Evolutionary conservation across 2,329 filamentous ascomycete genomes (phyloP), one percentile per base, ranked within the genome.

Genomic region (Ophiosphaerella korrae): DNA sequence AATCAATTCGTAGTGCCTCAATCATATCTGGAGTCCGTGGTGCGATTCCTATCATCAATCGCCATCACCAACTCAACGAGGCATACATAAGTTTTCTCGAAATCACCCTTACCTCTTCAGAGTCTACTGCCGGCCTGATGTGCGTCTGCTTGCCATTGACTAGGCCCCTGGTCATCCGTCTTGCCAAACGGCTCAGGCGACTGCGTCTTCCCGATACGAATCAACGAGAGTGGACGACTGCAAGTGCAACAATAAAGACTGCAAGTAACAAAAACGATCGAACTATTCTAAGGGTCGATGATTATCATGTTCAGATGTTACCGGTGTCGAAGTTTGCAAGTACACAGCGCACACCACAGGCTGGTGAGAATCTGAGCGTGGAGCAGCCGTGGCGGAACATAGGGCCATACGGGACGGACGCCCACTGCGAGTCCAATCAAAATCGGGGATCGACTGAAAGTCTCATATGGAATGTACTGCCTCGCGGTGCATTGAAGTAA

Each of bases 41-140:
- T 29, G 43, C 37, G 16, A 53, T 58, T 9, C 53, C 45, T 21
- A 50, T 55, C 37, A 39, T 40, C 12, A 48, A 53, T 39, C 45
- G 46, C 12, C 13, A 26, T n/a, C 16, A 50, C 21, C 32, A 41
- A 8, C 38, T 53, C 13, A 57, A 51, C 26, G 42, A 42, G 33
- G 53, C 47, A n/a, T 51, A 57, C 45, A 43, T 38, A 12, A 53
- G 46, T 34, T 57, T 46, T 29, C 49, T 55, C 36, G 49, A 52
- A 21, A 45, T 52, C 35, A 31, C 52, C 26, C 45, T 50, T 7
- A 45, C 49, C 1, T 34, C 53, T 8, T 52, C 45, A 1, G 53
- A 55, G 35, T 36, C 45, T 9, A 51, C 52, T 9, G 41, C 48
- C 3, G 45, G 48, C 16, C 42, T 55, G 1, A 51, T 51, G 44